Base-by-base conservation (phyloP, 768 basidiomycete genomes). In the Leccinum rimulosum region DNA sequence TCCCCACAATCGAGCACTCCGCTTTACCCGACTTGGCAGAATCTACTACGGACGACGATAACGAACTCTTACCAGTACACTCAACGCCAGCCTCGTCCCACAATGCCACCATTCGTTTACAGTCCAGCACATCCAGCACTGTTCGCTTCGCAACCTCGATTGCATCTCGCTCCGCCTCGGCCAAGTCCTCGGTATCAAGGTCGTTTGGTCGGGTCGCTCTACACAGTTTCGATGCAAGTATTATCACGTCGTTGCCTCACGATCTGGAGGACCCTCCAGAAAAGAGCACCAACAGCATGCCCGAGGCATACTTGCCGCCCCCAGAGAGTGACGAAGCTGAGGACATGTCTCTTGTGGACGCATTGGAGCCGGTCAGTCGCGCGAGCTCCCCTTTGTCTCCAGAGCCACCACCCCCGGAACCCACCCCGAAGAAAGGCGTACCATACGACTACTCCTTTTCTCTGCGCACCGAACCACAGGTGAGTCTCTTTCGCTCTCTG, bases 1-100 rank as follows among this genome's bases (percentile, higher is more conserved):
- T 93, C 12, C 88, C 90, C 7, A 77, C 68, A 2, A 86, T 89
- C 66, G 89, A 92, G 31, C 84, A 88, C 64, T 87, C 86, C 19
- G 76, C 70, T 4, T 76, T 77, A 57, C 73, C 70, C 28, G 75
- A 77, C 52, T 68, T 70, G 36, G 14, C 36, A 38, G 71, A 72
- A 55, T 68, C 66, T 28, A 73, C 69, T 15, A 75, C 73, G 27
- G 76, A 79, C 36, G 78, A 80, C 48, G 76, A 80, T 31, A 68
- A 76, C 54, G 71, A 80, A 12, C 74, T 77, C 9, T 74, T 80
- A 11, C 88, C 87, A 6, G 76, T 86, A 9, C 86, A 88, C 60
- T 91, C 87, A 1, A 92, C 86, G 1, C 90, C 87, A 36, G 78
- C 80, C 11, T 80, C 78, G 3, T 80, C 80, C 49, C 79, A 83